Evolutionary conservation across 495 filamentous ascomycete species (phyloP), one percentile per base, ranked within the genome.

Genomic region (Monascus purpureus): DNA sequence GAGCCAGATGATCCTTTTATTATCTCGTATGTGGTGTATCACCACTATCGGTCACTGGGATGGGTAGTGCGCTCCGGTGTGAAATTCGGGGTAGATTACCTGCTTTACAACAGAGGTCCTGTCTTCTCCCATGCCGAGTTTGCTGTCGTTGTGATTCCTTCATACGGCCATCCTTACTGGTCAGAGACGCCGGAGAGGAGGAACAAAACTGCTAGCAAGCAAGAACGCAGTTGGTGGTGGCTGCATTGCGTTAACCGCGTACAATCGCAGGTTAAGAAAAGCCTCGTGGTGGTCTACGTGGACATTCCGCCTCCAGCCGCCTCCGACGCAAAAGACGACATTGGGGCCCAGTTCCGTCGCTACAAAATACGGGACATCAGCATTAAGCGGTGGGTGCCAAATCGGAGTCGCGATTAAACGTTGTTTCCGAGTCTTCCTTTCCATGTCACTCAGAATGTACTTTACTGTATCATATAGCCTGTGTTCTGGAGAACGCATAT

Each of bases 51-150:
- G 15, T 92, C 86, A 5, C 68, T 96, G 0, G 90, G 90, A 28
- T 99, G 90, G 90, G 82, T 94, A n/a, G 75, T 88, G 1, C 80
- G 92, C 12, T 73, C 81, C 15, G 90, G 92, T 25, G 73, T 93
- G 43, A 99, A 99, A 53, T 99, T 99, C 47, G 82, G 77, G 33
- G 80, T 82, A 16, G 92, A 99, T 53, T 93, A 79, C 57, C 65
- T 99, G 14, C 68, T 99, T 15, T 99, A 99, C 59, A 75, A 86
- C 36, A 78, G 86, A n/a, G 90, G 90, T 0, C 90, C 92, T 0
- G 88, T 84, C 2, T 96, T 95, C 52, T 68, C 80, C 5, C 90
- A 99, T 50, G 87, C 88, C 20, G 83, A 96, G 47, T 96, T 93
- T 45, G 88, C 80, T 0, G 58, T 93, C 31, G 59, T 88, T 13